Evolutionary conservation across 2,329 filamentous ascomycete genomes (phyloP).

Genomic region (Pestalotiopsis sp.): DNA sequence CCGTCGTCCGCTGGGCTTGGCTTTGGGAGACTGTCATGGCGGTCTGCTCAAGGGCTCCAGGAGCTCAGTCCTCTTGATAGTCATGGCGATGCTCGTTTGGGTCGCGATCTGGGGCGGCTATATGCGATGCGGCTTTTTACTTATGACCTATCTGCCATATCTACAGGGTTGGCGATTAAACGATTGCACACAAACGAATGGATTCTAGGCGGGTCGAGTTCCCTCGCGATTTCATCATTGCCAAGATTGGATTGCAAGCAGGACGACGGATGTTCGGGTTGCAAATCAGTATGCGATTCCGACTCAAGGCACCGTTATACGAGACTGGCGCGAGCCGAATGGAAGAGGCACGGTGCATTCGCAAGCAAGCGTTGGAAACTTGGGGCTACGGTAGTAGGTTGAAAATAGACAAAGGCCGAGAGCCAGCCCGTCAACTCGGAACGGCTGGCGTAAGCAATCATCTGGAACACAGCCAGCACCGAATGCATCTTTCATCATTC

Average conservation of each 20-base stretch:
- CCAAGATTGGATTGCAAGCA: no score
- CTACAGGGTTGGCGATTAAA: not conserved
- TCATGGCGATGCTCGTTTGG: slow-evolving; percentile 2
- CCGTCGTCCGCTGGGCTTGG: not conserved
- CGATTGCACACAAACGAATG: not conserved
- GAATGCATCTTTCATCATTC: not conserved
- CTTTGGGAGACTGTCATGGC: no score
- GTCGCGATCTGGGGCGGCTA: slow-evolving; percentile 5
- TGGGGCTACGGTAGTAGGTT: not conserved
- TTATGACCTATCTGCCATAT: not conserved
- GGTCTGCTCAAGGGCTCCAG: not conserved
- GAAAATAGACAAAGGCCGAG: not conserved
- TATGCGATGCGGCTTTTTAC: not conserved
- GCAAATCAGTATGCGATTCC: not conserved
- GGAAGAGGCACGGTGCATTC: not conserved
- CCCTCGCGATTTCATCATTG: no score
- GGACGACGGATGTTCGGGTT: no score
- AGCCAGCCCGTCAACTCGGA: not conserved
- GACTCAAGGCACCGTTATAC: not conserved
- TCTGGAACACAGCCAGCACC: not conserved
- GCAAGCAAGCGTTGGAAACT: not conserved
- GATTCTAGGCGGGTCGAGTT: not conserved
- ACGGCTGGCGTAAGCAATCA: slow-evolving; percentile 8
- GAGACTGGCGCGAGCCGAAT: not conserved
- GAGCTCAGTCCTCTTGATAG: not conserved